Evolutionary conservation across 257 asterid genomes (phyloP), one percentile per base, ranked within the genome.

Genomic region (Linaria vulgaris): DNA sequence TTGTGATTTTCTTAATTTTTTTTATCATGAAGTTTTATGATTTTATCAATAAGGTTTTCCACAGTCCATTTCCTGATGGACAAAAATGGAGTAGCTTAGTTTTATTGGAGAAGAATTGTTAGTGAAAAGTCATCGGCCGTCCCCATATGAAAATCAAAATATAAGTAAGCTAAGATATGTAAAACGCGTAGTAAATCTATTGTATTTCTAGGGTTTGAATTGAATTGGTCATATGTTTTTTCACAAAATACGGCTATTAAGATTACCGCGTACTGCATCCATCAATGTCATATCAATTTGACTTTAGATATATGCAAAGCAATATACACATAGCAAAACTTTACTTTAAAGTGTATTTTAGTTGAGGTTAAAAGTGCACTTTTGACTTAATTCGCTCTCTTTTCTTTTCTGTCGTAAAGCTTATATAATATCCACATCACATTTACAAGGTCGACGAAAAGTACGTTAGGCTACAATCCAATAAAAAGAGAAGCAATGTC

Each of bases 321-420:
- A n/a, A n/a, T n/a, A n/a, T n/a, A n/a, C n/a, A n/a, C n/a, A n/a
- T n/a, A n/a, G n/a, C n/a, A n/a, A n/a, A n/a, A n/a, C n/a, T n/a
- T n/a, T n/a, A 69, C 54, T 39, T 55, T 43, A 47, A 60, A 66
- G 59, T 61, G 51, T n/a, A n/a, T n/a, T n/a, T 46, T 61, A 64
- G 78, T 69, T 73, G 73, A 56, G 76, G 61, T 43, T 68, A 71
- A 74, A 74, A 75, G 59, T 15, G 39, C 69, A 27, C 6, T 71
- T 71, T 71, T 68, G 55, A 68, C 80, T 78, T 60, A 78, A 78
- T 64, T 37, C 66, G 41, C 37, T 37, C 62, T 56, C 54, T 23
- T 54, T 60, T 31, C 41, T 47, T 55, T 60, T 47, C n/a, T n/a
- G 66, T 48, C 62, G 51, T 37, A 44, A 38, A 10, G 15, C 63